phyloP scores from a whole-genome alignment of 2,329 filamentous ascomycete species.

The Elsinoe batatas region DNA sequence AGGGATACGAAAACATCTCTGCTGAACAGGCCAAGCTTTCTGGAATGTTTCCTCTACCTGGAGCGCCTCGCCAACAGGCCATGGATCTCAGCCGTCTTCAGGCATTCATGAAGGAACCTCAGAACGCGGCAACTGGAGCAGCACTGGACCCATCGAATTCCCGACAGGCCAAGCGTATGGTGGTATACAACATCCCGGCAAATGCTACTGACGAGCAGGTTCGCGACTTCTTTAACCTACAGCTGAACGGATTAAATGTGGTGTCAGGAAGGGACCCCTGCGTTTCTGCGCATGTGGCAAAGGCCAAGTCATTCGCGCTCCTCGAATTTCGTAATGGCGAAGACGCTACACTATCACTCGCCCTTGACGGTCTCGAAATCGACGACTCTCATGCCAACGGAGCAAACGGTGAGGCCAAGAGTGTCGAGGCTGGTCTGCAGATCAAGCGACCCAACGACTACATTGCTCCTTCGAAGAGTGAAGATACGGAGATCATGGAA shows the following conservation, averaged over 20 bases:
- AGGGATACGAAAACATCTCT: conserved; percentile 95
- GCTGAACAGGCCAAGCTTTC: conserved; percentile 98
- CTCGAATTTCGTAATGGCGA: conserved; percentile 80
- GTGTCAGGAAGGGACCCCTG: conserved; percentile 78
- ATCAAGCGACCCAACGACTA: conserved; percentile 93
- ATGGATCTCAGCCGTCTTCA: conserved; percentile 93
- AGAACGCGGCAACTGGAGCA: conserved; percentile 59
- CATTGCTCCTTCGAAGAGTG: conserved; percentile 73
- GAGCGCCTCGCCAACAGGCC: conserved; percentile 84
- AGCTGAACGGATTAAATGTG: conserved; percentile 93
- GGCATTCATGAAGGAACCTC: conserved; percentile 88
- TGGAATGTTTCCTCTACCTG: conserved; percentile 95
- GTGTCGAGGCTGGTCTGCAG: conserved; percentile 50
- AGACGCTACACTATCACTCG: conserved; percentile 84
- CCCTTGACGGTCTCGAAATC: conserved; percentile 84
- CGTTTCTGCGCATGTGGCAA: conserved; percentile 68
- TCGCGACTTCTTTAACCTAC: conserved; percentile 83
- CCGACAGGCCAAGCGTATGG: conserved; percentile 83
- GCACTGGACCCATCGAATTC: conserved; percentile 87
- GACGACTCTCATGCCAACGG: conserved; percentile 53
- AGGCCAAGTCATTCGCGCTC: conserved; percentile 70
- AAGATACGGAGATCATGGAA: conserved; percentile 63
- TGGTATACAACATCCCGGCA: conserved; percentile 72
- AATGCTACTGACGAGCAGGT: conserved; percentile 66
- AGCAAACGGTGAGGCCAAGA: conserved; percentile 44